Evolutionary conservation across 805 yeast genomes (phyloP).

Genomic region (Pichia heedii): DNA sequence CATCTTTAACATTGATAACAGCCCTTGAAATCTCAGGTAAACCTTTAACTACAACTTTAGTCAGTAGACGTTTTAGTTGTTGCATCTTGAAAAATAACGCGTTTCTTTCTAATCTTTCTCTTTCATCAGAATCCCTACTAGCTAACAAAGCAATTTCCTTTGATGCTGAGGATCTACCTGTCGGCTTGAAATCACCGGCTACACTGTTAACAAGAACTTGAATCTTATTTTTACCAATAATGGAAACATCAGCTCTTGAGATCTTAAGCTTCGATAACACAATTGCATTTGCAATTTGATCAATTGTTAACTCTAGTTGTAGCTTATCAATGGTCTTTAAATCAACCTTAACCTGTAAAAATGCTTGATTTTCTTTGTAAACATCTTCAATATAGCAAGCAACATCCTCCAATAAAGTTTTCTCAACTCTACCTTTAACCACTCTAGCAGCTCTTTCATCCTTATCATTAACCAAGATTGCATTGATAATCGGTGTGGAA

Average conservation of each 20-base stretch:
- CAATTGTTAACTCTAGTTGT: constrained; percentile 81
- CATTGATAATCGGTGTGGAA: constrained; percentile 94
- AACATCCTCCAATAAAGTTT: constrained; percentile 79
- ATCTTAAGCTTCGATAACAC: constrained; percentile 80
- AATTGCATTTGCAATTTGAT: constrained; percentile 78
- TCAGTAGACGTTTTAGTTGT: constrained; percentile 74
- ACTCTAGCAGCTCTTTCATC: constrained; percentile 98
- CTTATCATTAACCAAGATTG: constrained; percentile 81
- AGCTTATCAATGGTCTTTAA: constrained; percentile 75
- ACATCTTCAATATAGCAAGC: constrained; percentile 91
- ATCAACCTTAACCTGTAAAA: constrained; percentile 74
- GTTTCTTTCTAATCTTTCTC: constrained; percentile 30
- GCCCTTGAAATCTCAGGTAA: constrained; percentile 88
- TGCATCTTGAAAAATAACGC: constrained; percentile 84
- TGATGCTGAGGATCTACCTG: constrained; percentile 32
- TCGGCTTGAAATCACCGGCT: constrained; percentile 30
- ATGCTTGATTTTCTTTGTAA: constrained; percentile 71
- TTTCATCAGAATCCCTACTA: constrained; percentile 29
- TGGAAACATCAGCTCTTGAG: constrained; percentile 56
- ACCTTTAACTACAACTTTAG: constrained; percentile 88
- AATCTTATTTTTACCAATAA: constrained; percentile 56
- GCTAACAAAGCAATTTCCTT: constrained; percentile 23
- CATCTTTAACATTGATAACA: constrained; percentile 85
- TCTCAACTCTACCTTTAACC: constrained; percentile 95
- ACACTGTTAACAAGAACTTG: constrained; percentile 52